Base-by-base conservation (phyloP, 23 red algal genomes). In the Gracilaria domingensis region DNA sequence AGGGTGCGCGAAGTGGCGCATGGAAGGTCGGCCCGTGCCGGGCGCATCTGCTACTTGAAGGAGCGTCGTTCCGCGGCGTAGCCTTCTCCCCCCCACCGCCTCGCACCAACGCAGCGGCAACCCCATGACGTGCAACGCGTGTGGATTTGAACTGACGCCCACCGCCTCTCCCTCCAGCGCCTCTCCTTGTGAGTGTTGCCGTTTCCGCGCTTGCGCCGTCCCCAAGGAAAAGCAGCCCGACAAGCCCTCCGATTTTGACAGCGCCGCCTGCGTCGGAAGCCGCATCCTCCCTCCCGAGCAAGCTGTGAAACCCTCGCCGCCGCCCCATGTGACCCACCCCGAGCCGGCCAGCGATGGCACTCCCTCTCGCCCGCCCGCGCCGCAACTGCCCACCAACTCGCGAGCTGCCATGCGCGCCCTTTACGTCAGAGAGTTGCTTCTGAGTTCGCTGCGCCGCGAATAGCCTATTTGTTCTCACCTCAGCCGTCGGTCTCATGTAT, bases 61-160 rank as follows among this genome's bases (percentile, higher is more conserved):
- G 36, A 37, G 21, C 42, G 38, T 34, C 20, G 72, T 77, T 25
- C 72, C n/a, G 45, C 72, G 72, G 23, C 45, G 42, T 20, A 29
- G 23, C 5, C 39, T 33, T 33, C 16, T 18, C 72, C 42, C 6
- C 30, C 42, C 20, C 17, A 12, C 51, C 51, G 13, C 13, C 30
- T 33, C 38, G 39, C 23, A 50, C 38, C 72, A 20, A 48, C 49
- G 24, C 38, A 30, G 72, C 72, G 72, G 38, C 72, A 37, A 51
- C 72, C 72, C 39, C 40, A 77, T 77, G 72, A 77, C 72, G 38
- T 77, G 72, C 72, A 77, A 77, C 72, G 72, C 72, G 72, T 77
- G 72, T 77, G 72, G n/a, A 77, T 77, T 45, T 25, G 30, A 77
- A 77, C 72, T 42, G 72, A 77, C 42, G 11, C 21, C 42, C 21